Evolutionary conservation across 129 eudicot species (phyloP).

Genomic region (Dittrichia graveolens): DNA sequence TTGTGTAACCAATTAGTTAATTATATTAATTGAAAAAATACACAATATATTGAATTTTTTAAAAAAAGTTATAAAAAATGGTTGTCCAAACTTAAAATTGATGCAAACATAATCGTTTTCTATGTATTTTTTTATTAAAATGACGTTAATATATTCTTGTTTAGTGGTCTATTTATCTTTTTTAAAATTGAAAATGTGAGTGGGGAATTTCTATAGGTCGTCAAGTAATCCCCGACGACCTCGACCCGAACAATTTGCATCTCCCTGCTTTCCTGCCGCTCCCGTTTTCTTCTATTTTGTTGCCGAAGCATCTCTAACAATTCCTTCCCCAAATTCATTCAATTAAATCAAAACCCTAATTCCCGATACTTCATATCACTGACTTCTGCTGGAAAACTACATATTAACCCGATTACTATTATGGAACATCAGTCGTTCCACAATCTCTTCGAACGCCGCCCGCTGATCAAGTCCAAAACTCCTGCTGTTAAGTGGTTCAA

Average conservation of each 20-base stretch:
- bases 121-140: too few species aligned
- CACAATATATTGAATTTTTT: too few species aligned
- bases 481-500: constrained; percentile 85
- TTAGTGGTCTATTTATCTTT: too few species aligned
- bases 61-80: too few species aligned
- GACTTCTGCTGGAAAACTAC: background rate
- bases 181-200: too few species aligned
- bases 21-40: too few species aligned
- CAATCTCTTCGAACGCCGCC: constrained; percentile 63
- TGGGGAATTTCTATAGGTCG: too few species aligned
- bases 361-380: constrained; percentile 4
- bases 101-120: background rate
- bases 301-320: constrained; percentile 16
- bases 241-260: constrained; percentile 25
- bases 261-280: background rate
- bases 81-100: too few species aligned
- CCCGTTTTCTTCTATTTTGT: constrained; percentile 20
- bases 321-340: constrained; percentile 24
- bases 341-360: constrained; percentile 37
- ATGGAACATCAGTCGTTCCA: constrained; percentile 61
- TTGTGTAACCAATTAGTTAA: too few species aligned
- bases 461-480: constrained; percentile 59
- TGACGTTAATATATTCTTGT: too few species aligned
- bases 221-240: background rate
- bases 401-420: background rate